These are phyloP conservation scores for Aspergillus coremiiformis DNA, from an alignment of 495 filamentous ascomycete genomes.

Conservation along the genomic window DNA sequence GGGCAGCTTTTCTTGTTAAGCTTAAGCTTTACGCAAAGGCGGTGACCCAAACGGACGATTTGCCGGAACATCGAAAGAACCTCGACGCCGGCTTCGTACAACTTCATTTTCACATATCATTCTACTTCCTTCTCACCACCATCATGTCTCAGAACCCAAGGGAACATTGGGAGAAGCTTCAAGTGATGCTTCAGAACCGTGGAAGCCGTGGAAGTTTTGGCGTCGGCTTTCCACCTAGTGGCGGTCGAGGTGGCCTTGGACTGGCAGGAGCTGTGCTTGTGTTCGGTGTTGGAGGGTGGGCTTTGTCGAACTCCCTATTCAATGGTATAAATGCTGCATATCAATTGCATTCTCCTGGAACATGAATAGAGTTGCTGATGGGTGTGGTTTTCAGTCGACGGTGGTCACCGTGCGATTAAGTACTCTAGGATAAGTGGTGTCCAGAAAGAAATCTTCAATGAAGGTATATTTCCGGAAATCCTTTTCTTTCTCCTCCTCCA, in stretches of 20 bases:
- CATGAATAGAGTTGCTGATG: constrained; percentile 1
- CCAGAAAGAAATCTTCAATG: constrained; percentile 88
- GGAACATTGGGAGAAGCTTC: constrained; percentile 58
- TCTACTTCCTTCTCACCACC: constrained; percentile 13
- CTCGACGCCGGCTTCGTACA: constrained; percentile 12
- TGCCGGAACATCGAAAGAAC: constrained; percentile 13
- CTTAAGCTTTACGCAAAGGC: constrained; percentile 9
- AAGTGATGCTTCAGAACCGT: constrained; percentile 52
- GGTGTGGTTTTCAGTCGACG: constrained; percentile 67
- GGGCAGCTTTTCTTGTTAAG: background rate
- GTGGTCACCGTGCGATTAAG: constrained; percentile 98
- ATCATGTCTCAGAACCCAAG: constrained; percentile 53
- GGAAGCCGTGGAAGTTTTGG: constrained; percentile 35
- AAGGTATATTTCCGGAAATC: constrained; percentile 55
- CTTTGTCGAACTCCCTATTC: constrained; percentile 83
- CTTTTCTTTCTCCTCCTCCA: background rate
- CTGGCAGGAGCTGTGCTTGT: constrained; percentile 45
- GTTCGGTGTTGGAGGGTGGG: constrained; percentile 56
- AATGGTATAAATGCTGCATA: constrained; percentile 52
- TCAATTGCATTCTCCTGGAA: background rate
- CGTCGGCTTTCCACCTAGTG: constrained; percentile 41
- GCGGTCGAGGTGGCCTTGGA: constrained; percentile 39
- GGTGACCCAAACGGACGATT: constrained; percentile 18
- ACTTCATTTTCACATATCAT: constrained; percentile 15
- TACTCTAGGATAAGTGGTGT: constrained; percentile 93